Base-by-base conservation (phyloP, 768 basidiomycete genomes). In the Lactifluus echinatus region DNA sequence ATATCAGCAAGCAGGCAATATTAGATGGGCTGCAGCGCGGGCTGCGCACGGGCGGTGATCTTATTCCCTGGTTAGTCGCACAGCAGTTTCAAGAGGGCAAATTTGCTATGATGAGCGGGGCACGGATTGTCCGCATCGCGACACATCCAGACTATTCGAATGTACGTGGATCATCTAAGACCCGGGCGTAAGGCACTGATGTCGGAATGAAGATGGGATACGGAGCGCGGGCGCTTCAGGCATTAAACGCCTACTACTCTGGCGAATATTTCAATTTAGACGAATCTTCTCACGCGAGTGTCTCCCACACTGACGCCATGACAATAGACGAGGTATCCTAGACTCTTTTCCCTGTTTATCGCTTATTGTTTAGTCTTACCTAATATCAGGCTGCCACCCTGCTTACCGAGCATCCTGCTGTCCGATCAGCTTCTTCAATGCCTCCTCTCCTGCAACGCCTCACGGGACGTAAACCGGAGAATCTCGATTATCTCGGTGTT, bases 1-100 rank as follows among this genome's bases (percentile, higher is more conserved):
- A 86, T 62, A 93, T 99, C 59, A 87, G 86, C 63, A 86, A 83
- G 70, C 81, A 84, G 53, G 82, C 80, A 36, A 91, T 99, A 57
- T 72, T 95, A 76, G 93, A 93, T 57, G 88, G 89, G 26, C 67
- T 97, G 14, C 81, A 84, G 31, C 78, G 93, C 42, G 95, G 95
- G 12, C 75, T 86, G 66, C 79, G 91, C 55, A 87, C 89, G 2
- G 87, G 91, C 0, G 96, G 96, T 1, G 96, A 99, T 73, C 84
- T 99, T 83, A 96, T 99, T 57, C 96, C 96, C 0, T 99, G 96
- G 95, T 75, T 96, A 24, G 75, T 99, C 45, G 84, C 89, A 43
- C 92, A 93, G 69, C 84, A 97, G 75, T 99, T 90, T 76, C 93
- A 96, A 74, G 96, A 99, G 70, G 86, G 80, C 63, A 87, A 89